These are phyloP conservation scores for Pholiota adiposa DNA, from an alignment of 1,284 basidiomycete species.

Conservation along the genomic window DNA sequence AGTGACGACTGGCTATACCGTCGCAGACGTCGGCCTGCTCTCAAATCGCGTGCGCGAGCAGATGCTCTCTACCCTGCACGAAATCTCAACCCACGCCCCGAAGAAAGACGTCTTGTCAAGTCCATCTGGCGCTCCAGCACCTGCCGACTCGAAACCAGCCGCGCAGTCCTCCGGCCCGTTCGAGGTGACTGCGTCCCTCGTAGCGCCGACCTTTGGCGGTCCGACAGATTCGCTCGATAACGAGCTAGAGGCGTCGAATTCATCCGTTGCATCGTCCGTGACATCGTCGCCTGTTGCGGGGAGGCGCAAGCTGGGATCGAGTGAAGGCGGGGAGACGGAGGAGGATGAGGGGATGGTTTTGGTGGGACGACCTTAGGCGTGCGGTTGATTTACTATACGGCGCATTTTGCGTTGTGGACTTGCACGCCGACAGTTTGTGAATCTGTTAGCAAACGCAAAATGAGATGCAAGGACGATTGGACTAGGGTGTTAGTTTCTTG, in stretches of 20 bases:
- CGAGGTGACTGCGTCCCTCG: background rate
- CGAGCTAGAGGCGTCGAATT: conserved; percentile 34
- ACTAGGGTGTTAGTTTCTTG: background rate
- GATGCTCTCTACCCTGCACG: conserved; percentile 73
- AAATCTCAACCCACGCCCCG: conserved; percentile 59
- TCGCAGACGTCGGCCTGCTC: conserved; percentile 68
- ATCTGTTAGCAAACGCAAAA: background rate
- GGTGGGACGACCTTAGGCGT: conserved; percentile 58
- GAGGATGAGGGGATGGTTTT: conserved; percentile 82
- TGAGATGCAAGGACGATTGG: background rate
- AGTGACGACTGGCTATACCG: conserved; percentile 68
- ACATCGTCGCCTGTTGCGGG: conserved; percentile 23
- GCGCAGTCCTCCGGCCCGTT: background rate
- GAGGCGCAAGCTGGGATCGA: conserved; percentile 22
- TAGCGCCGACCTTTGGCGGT: conserved; percentile 12
- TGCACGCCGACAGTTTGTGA: background rate
- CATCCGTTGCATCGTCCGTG: conserved; percentile 43
- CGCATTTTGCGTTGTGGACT: too few species aligned
- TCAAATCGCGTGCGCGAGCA: conserved; percentile 64
- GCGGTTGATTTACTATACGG: conserved; percentile 12
- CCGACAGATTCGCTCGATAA: conserved; percentile 10
- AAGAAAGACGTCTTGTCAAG: background rate
- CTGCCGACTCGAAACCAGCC: background rate
- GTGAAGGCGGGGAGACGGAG: conserved; percentile 74
- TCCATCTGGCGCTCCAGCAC: background rate